Base-by-base conservation (phyloP, 768 basidiomycete genomes). In the Mycena albidolilacea region DNA sequence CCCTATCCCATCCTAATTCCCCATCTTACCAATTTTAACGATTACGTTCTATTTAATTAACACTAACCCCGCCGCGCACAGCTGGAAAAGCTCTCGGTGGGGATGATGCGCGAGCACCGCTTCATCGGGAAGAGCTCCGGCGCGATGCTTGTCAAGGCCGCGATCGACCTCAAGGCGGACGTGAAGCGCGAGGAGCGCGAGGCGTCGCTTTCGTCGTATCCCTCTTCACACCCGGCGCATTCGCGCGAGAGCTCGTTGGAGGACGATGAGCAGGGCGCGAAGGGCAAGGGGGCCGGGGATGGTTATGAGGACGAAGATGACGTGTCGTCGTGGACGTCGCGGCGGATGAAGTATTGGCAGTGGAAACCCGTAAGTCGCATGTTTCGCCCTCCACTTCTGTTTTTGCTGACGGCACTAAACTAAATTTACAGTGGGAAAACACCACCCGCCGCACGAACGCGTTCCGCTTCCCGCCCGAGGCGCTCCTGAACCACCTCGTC, bases 401-500 rank as follows among this genome's bases (percentile, higher is more conserved):
- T 23, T 41, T 10, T 41, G 35, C 46, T 46, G 10, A n/a, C 35
- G 7, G 15, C 1, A 15, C 10, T 30, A 2, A n/a, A 46, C 10
- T n/a, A 11, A 5, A 37, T 10, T 30, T n/a, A 5, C 7, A 74
- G 73, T 75, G 73, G 73, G 73, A 67, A 44, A 64, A 43, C 35
- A 58, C 57, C 17, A n/a, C 21, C 9, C 57, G 12, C 17, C 63
- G 64, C 1, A 52, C 54, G 7, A 54, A 35, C 71, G 10, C 46
- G 57, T 88, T 86, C 77, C 71, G 38, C 0, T 91, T 90, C 76
- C 91, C 91, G 0, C 84, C 87, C 5, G 69, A 80, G 0, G 89
- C 89, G 57, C 86, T 96, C 57, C 83, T 88, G 15, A 54, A 71
- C 9, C 55, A 75, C 0, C 85, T 97, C 48, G 81, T 95, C 46